These are phyloP conservation scores for Acrasis kona DNA, from an alignment of 78 protist species.

Conservation along the genomic window DNA sequence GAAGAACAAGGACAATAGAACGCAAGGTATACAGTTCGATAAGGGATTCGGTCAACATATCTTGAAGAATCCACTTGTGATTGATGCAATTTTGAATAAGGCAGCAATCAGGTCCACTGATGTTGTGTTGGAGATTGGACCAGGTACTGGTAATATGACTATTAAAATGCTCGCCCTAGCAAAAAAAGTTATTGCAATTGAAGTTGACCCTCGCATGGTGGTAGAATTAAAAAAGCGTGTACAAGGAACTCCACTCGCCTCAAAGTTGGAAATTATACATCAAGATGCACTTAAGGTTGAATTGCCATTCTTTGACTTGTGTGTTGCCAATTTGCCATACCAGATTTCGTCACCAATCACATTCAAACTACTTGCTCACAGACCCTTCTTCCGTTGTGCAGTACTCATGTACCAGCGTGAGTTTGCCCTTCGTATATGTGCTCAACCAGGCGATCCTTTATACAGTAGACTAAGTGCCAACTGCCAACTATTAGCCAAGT, in stretches of 20 bases:
- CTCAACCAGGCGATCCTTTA: slow-evolving; percentile 87
- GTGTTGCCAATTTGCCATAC: slow-evolving; percentile 96
- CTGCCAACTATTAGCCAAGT: slow-evolving; percentile 73
- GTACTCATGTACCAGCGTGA: slow-evolving; percentile 97
- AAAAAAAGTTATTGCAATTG: slow-evolving; percentile 90
- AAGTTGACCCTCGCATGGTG: slow-evolving; percentile 97
- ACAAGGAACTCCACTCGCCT: slow-evolving; percentile 41
- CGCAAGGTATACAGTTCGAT: slow-evolving; percentile 25
- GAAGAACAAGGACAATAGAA: neutral
- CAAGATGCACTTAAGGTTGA: slow-evolving; percentile 85
- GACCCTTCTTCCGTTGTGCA: slow-evolving; percentile 81
- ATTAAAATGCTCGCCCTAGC: slow-evolving; percentile 75
- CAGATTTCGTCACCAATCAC: slow-evolving; percentile 96
- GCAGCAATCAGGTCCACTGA: slow-evolving; percentile 78
- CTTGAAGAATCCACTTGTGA: slow-evolving; percentile 86
- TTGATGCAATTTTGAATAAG: slow-evolving; percentile 86
- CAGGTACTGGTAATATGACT: slow-evolving; percentile 98
- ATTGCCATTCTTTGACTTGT: slow-evolving; percentile 90
- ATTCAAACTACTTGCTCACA: slow-evolving; percentile 89
- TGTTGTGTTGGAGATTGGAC: slow-evolving; percentile 95
- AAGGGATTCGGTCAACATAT: slow-evolving; percentile 93
- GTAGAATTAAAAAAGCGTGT: slow-evolving; percentile 95
- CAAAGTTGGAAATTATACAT: slow-evolving; percentile 60
- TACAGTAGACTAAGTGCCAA: slow-evolving; percentile 97
- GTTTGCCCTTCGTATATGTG: slow-evolving; percentile 92